These are phyloP conservation scores for Boletus coccyginus DNA, from an alignment of 768 basidiomycete species.

Conservation along the genomic window DNA sequence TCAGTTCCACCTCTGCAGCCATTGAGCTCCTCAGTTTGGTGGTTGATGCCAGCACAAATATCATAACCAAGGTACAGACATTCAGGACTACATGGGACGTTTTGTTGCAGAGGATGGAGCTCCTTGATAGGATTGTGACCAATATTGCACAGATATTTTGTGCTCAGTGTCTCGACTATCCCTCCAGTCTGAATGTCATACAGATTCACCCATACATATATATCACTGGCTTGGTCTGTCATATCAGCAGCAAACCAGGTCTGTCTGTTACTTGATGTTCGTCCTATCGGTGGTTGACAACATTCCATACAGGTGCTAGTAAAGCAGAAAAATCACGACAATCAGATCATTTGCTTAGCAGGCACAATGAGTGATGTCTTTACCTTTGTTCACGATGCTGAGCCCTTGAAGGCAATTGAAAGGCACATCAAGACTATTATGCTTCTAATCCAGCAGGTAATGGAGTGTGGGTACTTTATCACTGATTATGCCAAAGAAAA, in stretches of 20 bases:
- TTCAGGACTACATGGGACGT: not conserved
- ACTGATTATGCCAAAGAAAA: not conserved
- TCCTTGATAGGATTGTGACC: not conserved
- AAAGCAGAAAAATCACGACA: not conserved
- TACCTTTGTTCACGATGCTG: not conserved
- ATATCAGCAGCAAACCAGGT: no score
- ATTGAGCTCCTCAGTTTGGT: not conserved
- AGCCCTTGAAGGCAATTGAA: not conserved
- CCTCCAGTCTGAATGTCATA: not conserved
- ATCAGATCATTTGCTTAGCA: not conserved
- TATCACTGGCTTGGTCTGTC: not conserved
- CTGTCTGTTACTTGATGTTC: no score
- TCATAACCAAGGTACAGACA: not conserved
- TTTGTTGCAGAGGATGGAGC: not conserved
- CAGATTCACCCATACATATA: slow-evolving; percentile 9
- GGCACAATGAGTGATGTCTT: not conserved
- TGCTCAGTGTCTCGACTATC: not conserved
- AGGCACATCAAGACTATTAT: not conserved
- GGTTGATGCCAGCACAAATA: not conserved
- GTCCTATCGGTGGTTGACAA: no score
- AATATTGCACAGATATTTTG: not conserved
- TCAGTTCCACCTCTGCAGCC: not conserved
- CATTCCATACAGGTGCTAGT: no score
- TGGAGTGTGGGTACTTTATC: slow-evolving; percentile 4
- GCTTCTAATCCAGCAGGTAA: not conserved